Conservation (phyloP, 208 protist species). For the Crithidia brevicula region DNA sequence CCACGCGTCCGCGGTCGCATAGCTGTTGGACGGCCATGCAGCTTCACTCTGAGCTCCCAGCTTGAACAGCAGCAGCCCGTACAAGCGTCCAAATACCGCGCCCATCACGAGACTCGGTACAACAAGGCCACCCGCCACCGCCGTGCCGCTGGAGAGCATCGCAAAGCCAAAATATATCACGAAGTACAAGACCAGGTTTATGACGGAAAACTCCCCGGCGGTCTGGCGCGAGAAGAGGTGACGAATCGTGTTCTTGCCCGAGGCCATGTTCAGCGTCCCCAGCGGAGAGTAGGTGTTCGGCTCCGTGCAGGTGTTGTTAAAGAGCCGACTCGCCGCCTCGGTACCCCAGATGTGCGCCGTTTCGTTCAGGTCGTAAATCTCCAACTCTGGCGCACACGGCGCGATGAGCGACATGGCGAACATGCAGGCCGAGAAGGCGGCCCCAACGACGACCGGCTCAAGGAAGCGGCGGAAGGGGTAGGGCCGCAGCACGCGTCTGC, state of each 20-base stretch:
- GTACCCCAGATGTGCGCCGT: conserved; percentile 75
- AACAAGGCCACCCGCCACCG: conserved; percentile 89
- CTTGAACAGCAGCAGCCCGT: conserved; percentile 78
- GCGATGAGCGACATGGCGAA: conserved; percentile 54
- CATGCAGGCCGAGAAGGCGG: conserved; percentile 60
- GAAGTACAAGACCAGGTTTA: conserved; percentile 76
- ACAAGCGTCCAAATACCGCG: conserved; percentile 84
- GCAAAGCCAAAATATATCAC: conserved; percentile 85
- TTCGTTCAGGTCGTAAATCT: conserved; percentile 39
- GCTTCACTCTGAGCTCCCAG: conserved; percentile 29
- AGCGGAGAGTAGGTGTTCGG: conserved; percentile 73
- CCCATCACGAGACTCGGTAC: conserved; percentile 93
- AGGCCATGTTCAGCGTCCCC: conserved; percentile 84
- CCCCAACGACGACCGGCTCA: conserved; percentile 70
- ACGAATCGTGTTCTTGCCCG: conserved; percentile 85
- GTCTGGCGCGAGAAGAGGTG: conserved; percentile 91
- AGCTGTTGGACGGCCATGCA: conserved; percentile 44
- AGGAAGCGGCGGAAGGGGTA: conserved; percentile 63
- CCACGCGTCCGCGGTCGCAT: conserved; percentile 62
- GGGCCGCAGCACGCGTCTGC: conserved; percentile 54
- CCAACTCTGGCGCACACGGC: conserved; percentile 45
- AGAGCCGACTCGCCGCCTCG: conserved; percentile 52
- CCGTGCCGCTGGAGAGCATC: conserved; percentile 70
- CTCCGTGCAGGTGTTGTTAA: conserved; percentile 70
- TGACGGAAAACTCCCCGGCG: conserved; percentile 65